Conservation (phyloP, 805 yeast genomes). For the Yarrowia sp. region DNA sequence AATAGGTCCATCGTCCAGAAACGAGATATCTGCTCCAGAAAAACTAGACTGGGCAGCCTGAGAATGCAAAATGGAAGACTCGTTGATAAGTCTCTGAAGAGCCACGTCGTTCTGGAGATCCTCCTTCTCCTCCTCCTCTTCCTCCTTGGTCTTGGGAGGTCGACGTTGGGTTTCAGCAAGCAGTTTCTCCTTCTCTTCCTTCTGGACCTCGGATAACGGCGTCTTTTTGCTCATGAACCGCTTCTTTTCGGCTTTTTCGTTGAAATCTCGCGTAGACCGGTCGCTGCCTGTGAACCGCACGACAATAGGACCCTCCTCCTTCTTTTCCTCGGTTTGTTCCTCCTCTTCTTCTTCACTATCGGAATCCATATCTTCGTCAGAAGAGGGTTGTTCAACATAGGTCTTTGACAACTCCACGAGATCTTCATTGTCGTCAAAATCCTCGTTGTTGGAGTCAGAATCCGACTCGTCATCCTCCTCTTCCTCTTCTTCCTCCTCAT, state of each 20-base stretch:
- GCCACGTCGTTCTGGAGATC: slow-evolving; percentile 71
- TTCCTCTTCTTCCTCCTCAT: slow-evolving; percentile 23
- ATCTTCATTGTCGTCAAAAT: slow-evolving; percentile 44
- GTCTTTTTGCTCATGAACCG: slow-evolving; percentile 45
- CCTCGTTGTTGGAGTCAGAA: slow-evolving; percentile 41
- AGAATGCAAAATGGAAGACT: slow-evolving; percentile 64
- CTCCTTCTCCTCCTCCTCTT: slow-evolving; percentile 52
- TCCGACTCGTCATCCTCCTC: slow-evolving; percentile 19
- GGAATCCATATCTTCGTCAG: slow-evolving; percentile 41
- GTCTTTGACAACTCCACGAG: slow-evolving; percentile 28
- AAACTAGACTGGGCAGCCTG: slow-evolving; percentile 27
- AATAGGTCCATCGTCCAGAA: slow-evolving; percentile 49
- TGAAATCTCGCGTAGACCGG: slow-evolving; percentile 39
- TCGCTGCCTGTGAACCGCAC: slow-evolving; percentile 50
- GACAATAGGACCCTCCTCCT: slow-evolving; percentile 46
- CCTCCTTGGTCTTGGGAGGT: slow-evolving; percentile 35
- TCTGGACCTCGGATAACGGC: slow-evolving; percentile 19
- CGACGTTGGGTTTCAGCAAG: slow-evolving; percentile 1
- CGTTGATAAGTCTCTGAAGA: slow-evolving; percentile 68
- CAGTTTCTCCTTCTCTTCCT: slow-evolving; percentile 16
- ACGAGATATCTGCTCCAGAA: slow-evolving; percentile 50
- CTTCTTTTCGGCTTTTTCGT: slow-evolving; percentile 45
- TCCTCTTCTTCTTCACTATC: slow-evolving; percentile 8
- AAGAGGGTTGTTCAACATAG: slow-evolving; percentile 44
- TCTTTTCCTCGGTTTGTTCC: neutral